Evolutionary conservation across 257 asterid genomes (phyloP).

Genomic region (Penstemon barbatus): DNA sequence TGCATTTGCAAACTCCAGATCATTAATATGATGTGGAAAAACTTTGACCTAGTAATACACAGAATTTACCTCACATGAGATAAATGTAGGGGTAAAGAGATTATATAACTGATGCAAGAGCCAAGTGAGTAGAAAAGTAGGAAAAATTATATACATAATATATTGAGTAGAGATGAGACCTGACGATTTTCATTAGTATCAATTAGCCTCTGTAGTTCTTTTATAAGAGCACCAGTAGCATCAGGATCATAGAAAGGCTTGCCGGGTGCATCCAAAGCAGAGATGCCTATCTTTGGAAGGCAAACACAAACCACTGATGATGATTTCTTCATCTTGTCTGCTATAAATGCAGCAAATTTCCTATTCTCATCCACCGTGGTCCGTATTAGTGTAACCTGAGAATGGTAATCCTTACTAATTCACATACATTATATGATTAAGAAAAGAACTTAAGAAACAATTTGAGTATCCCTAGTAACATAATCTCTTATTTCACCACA

Average conservation of each 20-base stretch:
- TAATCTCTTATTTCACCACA: not conserved
- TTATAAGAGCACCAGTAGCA: slow-evolving; percentile 69
- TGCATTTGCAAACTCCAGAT: slow-evolving; percentile 76
- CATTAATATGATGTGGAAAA: slow-evolving; percentile 81
- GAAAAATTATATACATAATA: slow-evolving; percentile 22
- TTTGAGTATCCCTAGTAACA: not conserved
- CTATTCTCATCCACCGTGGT: slow-evolving; percentile 77
- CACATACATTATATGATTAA: not conserved
- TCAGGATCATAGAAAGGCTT: slow-evolving; percentile 76
- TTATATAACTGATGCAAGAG: slow-evolving; percentile 1
- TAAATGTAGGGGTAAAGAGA: not conserved
- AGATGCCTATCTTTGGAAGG: slow-evolving; percentile 83
- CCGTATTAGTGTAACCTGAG: slow-evolving; percentile 82
- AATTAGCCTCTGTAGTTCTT: slow-evolving; percentile 63
- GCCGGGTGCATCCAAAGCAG: slow-evolving; percentile 92
- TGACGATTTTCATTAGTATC: slow-evolving; percentile 60
- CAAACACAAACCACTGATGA: slow-evolving; percentile 71
- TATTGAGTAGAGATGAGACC: slow-evolving; percentile 48
- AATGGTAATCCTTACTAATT: slow-evolving; percentile 10
- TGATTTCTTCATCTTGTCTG: slow-evolving; percentile 75
- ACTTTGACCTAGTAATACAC: slow-evolving; percentile 61
- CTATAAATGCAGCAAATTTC: slow-evolving; percentile 83
- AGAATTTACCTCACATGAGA: slow-evolving; percentile 15
- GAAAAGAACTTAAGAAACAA: not conserved
- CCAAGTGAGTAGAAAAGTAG: slow-evolving; percentile 22